Evolutionary conservation across 768 basidiomycete species (phyloP).

Genomic region (Candolleomyces aberdarensis): DNA sequence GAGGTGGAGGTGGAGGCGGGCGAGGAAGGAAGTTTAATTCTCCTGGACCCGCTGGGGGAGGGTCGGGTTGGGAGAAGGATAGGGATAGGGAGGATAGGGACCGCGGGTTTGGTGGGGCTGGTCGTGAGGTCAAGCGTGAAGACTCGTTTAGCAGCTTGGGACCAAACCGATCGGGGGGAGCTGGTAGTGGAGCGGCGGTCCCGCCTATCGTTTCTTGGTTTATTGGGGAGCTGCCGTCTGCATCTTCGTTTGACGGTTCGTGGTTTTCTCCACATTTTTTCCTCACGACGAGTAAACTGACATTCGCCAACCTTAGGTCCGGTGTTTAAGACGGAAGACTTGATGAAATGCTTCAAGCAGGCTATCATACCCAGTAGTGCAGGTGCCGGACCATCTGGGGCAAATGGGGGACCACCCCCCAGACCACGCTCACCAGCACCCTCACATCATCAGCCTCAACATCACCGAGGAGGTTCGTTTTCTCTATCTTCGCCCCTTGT

Average conservation of each 20-base stretch:
- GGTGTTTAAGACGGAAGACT: conserved; percentile 84
- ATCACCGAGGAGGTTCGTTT: conserved; percentile 10
- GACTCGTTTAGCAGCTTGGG: not conserved
- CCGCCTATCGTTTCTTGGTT: conserved; percentile 77
- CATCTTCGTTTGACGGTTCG: conserved; percentile 81
- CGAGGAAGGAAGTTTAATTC: conserved; percentile 44
- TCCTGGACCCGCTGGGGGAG: conserved; percentile 38
- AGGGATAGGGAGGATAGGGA: conserved; percentile 33
- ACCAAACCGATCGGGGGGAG: conserved; percentile 4
- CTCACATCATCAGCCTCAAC: conserved; percentile 12
- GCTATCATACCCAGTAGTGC: conserved; percentile 72
- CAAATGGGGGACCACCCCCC: conserved; percentile 26
- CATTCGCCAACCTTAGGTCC: conserved; percentile 54
- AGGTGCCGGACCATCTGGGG: conserved; percentile 45
- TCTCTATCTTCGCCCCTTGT: not conserved
- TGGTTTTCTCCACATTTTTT: conserved; percentile 14
- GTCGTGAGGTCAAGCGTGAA: conserved; percentile 1
- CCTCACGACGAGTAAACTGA: not conserved
- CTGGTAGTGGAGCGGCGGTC: conserved; percentile 22
- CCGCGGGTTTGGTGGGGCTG: conserved; percentile 8
- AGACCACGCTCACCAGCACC: conserved; percentile 40
- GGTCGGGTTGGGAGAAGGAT: conserved; percentile 25
- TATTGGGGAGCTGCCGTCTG: conserved; percentile 71
- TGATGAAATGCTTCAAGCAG: conserved; percentile 81
- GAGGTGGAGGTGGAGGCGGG: conserved; percentile 23